Conservation (phyloP, 345 rosid species). For the Psidium friedrichsthalianum region DNA sequence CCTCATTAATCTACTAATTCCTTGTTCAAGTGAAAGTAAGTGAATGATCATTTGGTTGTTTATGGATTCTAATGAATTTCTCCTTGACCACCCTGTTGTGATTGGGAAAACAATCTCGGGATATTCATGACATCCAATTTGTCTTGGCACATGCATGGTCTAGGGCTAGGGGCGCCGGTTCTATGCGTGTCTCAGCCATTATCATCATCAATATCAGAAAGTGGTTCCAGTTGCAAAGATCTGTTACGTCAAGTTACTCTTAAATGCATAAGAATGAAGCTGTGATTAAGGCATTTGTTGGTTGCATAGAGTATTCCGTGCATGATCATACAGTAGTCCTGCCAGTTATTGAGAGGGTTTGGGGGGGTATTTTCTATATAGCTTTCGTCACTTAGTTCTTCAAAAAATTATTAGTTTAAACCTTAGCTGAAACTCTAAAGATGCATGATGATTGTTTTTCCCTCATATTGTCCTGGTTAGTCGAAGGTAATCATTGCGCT, state of each 20-base stretch:
- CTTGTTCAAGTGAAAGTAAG: not conserved
- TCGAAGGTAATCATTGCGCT: slow-evolving; percentile 3
- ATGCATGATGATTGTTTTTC: not conserved
- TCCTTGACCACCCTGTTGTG: not conserved
- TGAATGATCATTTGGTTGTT: not conserved
- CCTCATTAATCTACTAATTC: not conserved
- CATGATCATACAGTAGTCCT: not conserved
- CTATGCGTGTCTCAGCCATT: not conserved
- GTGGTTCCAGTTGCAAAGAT: not conserved
- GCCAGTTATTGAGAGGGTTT: not conserved
- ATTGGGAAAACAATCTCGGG: not conserved
- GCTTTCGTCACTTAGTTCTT: not conserved
- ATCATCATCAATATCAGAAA: not conserved
- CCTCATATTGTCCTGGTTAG: not conserved
- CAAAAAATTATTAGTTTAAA: not conserved
- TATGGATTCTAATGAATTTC: not conserved
- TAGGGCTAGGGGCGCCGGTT: not conserved
- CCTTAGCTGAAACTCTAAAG: not conserved
- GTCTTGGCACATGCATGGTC: not conserved
- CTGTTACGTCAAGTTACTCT: not conserved
- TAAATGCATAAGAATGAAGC: not conserved
- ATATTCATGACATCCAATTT: not conserved
- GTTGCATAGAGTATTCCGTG: not conserved
- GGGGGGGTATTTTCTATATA: not conserved
- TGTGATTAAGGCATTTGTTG: not conserved